Conservation (phyloP, 164 flowering plant genomes). For the Dillenia turbinata region DNA sequence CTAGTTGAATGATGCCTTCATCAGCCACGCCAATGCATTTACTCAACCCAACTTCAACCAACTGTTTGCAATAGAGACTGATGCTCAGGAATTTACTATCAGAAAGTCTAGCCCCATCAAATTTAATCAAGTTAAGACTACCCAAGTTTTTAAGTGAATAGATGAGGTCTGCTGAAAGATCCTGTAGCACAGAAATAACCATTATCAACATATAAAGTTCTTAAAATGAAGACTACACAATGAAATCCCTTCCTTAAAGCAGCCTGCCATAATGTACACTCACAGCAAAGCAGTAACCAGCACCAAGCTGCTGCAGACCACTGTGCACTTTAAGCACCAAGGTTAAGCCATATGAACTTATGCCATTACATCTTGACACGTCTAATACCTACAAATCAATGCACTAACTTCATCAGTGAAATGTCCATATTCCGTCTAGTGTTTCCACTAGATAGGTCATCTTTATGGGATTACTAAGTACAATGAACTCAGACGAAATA, state of each 20-base stretch:
- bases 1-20: slow-evolving; percentile 44
- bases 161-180: slow-evolving; percentile 29
- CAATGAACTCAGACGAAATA: too few species aligned
- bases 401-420: too few species aligned
- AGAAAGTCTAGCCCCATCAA: slow-evolving; percentile 52
- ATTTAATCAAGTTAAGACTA: slow-evolving; percentile 29
- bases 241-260: too few species aligned
- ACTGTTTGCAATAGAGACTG: slow-evolving; percentile 31
- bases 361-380: slow-evolving; percentile 53
- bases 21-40: slow-evolving; percentile 65
- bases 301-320: slow-evolving; percentile 36
- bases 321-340: slow-evolving; percentile 41
- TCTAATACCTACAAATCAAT: slow-evolving; percentile 42
- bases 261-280: slow-evolving; percentile 16
- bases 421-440: too few species aligned
- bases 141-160: slow-evolving; percentile 32
- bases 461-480: too few species aligned
- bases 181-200: slow-evolving; percentile 29
- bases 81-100: slow-evolving; percentile 25
- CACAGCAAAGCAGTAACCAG: slow-evolving; percentile 49
- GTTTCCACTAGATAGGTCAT: too few species aligned
- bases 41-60: slow-evolving; percentile 57
- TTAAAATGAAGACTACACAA: background rate
- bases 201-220: background rate
- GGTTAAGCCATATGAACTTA: slow-evolving; percentile 37